A percentile compares a stretch with the other conserved stretches of the same genome.
phyloP scores from a whole-genome alignment of 352 stramenopile genomes.

The Albugo laibachii region DNA sequence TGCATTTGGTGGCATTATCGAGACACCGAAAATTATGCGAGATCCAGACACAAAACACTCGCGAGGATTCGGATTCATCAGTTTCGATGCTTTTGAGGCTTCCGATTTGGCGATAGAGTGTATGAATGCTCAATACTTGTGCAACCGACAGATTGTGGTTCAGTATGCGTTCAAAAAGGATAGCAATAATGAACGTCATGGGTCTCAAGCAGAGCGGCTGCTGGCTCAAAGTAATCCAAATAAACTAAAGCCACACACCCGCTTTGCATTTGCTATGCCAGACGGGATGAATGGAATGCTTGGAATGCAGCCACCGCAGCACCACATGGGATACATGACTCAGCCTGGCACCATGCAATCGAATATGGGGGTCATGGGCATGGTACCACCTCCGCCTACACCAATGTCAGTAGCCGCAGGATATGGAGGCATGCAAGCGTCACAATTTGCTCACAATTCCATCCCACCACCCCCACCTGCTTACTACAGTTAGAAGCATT shows the following conservation, averaged over 20 bases:
- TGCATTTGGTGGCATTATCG: conserved; percentile 93
- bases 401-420: conserved; percentile 14
- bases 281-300: background rate
- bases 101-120: conserved; percentile 97
- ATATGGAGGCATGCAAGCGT: conserved; percentile 7
- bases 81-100: conserved; percentile 94
- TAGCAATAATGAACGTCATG: conserved; percentile 82
- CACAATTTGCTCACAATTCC: background rate
- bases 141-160: conserved; percentile 93
- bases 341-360: background rate
- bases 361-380: conserved; percentile 7
- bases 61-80: conserved; percentile 95
- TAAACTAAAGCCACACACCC: conserved; percentile 57
- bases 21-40: conserved; percentile 91
- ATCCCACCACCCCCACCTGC: conserved; percentile 23
- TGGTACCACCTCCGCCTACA: conserved; percentile 11
- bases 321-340: background rate
- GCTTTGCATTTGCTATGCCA: conserved; percentile 28
- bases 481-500: conserved; percentile 11
- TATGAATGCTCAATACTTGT: conserved; percentile 98
- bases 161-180: conserved; percentile 99
- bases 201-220: conserved; percentile 75
- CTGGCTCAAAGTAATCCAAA: conserved; percentile 70
- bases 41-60: conserved; percentile 83
- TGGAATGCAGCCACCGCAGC: background rate